phyloP scores from a whole-genome alignment of 805 yeast genomes.

The Ogataea nakhonphanomensis region DNA sequence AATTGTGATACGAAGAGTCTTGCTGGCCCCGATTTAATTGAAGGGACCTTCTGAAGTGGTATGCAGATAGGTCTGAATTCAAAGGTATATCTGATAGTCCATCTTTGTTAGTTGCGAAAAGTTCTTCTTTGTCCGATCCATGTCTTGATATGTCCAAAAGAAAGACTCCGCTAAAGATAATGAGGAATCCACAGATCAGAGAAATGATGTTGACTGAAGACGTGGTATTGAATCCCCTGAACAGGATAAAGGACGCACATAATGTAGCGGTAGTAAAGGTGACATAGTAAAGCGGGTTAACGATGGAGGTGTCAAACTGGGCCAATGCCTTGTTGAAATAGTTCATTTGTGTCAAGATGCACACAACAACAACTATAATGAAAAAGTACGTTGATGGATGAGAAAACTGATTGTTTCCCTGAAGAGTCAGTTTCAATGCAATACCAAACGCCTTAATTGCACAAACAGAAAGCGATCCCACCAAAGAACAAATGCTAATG shows the following conservation, averaged over 20 bases:
- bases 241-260: conserved; percentile 79
- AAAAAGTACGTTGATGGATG: conserved; percentile 82
- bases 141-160: conserved; percentile 74
- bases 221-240: conserved; percentile 83
- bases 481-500: conserved; percentile 84
- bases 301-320: conserved; percentile 89
- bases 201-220: conserved; percentile 77
- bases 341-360: conserved; percentile 90
- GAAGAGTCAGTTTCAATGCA: conserved; percentile 77
- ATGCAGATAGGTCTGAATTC: conserved; percentile 76
- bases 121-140: conserved; percentile 44
- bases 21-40: conserved; percentile 48
- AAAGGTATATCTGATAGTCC: conserved; percentile 63
- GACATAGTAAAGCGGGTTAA: conserved; percentile 86
- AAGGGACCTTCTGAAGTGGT: conserved; percentile 73
- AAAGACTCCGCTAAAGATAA: conserved; percentile 85
- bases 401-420: conserved; percentile 84
- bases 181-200: conserved; percentile 77
- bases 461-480: conserved; percentile 89
- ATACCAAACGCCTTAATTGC: conserved; percentile 91
- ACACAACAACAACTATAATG: conserved; percentile 69
- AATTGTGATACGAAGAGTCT: conserved; percentile 23
- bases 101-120: conserved; percentile 44
- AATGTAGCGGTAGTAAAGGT: conserved; percentile 87
- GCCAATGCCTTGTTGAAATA: conserved; percentile 91